Evolutionary conservation across 176 grass and related monocot genomes (phyloP).

Genomic region (Saccharum spontaneum): DNA sequence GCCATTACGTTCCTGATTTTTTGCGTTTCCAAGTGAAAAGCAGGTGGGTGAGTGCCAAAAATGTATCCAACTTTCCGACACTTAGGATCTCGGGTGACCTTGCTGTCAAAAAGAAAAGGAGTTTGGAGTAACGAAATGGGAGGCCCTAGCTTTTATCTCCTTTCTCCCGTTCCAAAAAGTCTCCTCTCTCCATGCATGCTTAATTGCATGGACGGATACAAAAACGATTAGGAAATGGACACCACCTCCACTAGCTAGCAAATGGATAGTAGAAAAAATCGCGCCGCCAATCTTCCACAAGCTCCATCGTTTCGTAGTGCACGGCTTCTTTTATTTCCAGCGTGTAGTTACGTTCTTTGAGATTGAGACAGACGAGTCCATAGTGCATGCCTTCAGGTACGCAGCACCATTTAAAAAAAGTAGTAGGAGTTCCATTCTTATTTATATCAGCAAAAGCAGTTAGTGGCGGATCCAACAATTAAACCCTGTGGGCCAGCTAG

Average conservation of each 20-base stretch:
- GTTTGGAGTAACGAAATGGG: not conserved
- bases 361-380: not conserved
- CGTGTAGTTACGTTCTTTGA: not conserved
- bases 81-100: constrained; percentile 18
- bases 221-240: not conserved
- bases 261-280: constrained; percentile 4
- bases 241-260: constrained; percentile 1
- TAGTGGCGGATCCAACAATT: too few relatives aligned
- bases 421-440: too few relatives aligned
- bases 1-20: not conserved
- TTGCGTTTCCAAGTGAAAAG: not conserved
- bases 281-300: not conserved
- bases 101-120: not conserved
- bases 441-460: too few relatives aligned
- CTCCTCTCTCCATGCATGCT: not conserved
- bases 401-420: too few relatives aligned
- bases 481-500: too few relatives aligned
- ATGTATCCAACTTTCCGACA: constrained; percentile 41
- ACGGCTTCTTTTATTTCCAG: too few relatives aligned
- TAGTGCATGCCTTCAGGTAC: too few relatives aligned
- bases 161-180: constrained; percentile 17
- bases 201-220: not conserved
- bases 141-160: not conserved
- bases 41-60: not conserved
- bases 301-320: not conserved